Base-by-base conservation (phyloP, 2,329 filamentous ascomycete species). In the Botrytis fabae region DNA sequence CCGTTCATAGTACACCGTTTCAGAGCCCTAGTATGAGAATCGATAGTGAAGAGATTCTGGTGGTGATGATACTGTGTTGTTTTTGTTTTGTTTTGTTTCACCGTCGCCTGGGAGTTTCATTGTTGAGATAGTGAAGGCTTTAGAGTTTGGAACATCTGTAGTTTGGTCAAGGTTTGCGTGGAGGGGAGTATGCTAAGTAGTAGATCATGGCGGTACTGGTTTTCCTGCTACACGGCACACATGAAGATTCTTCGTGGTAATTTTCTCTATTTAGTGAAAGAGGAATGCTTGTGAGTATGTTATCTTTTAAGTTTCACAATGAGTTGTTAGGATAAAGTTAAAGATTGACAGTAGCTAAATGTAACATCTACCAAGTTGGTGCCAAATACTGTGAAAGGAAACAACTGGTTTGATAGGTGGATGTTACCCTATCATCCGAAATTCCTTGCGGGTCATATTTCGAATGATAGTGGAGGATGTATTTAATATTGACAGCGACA, bases 361-460 rank as follows among this genome's bases (percentile, higher is more conserved):
- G 2, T n/a, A 48, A 48, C 9, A 48, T 25, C 4, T 25, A 25
- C 9, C 22, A 25, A 48, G 22, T 12, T 25, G 1, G 0, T 4
- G 0, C 12, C 9, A 3, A 25, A 48, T 12, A 48, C 9, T 25
- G 9, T 5, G 9, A 48, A 38, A 25, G 1, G 22, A 5, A 5
- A 48, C 4, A 9, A 1, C 22, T 25, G 46, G 10, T 12, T 12
- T 0, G 10, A 48, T 0, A 6, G 4, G 2, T 25, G 20, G 7
- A 25, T 25, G 12, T 48, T 25, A 5, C 46, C 25, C 22, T 48
- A 48, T 12, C 22, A 1, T 25, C 12, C 1, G 46, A 48, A 25
- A 25, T 25, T 25, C 0, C 46, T 48, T 48, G 46, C 1, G 1
- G 0, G 0, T 4, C 12, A 48, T 48, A 1, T 48, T 1, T 25